These are phyloP conservation scores for Rhizomucor miehei DNA, from an alignment of 371 early-diverging fungal genomes.

Conservation along the genomic window DNA sequence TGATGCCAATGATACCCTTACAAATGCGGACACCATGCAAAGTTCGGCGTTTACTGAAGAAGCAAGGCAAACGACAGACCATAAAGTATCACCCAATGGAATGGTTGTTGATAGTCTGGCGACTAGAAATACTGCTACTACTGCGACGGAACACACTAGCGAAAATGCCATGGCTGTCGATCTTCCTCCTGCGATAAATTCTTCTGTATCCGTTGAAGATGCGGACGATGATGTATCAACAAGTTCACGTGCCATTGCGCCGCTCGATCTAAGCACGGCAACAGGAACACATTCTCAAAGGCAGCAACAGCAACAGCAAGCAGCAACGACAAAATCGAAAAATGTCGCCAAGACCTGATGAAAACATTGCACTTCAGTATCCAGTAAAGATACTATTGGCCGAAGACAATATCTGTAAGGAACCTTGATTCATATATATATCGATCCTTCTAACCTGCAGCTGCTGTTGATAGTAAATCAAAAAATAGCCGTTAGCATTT, in stretches of 20 bases:
- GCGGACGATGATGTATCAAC: conserved; percentile 3
- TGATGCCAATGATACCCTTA: too few species aligned
- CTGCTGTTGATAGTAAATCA: conserved; percentile 44
- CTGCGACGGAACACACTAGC: too few species aligned
- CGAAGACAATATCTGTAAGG: conserved; percentile 48
- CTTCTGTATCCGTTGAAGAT: background rate
- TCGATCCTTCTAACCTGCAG: background rate
- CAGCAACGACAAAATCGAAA: background rate
- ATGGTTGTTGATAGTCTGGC: conserved; percentile 1
- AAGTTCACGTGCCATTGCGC: too few species aligned
- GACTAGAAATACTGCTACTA: conserved; percentile 5
- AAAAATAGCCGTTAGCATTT: conserved; percentile 55
- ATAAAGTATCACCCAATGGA: too few species aligned
- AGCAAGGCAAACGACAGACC: too few species aligned
- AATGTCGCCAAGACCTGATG: conserved; percentile 14
- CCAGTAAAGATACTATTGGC: conserved; percentile 45
- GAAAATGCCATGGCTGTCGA: too few species aligned
- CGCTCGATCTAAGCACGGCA: too few species aligned
- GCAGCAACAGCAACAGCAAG: conserved; percentile 14
- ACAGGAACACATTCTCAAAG: conserved; percentile 15
- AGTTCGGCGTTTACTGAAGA: too few species aligned
- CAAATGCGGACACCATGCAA: too few species aligned
- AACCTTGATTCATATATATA: background rate
- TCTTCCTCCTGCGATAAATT: too few species aligned
- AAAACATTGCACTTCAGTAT: conserved; percentile 34